These are phyloP conservation scores for Rubroboletus satanas DNA, from an alignment of 768 basidiomycete genomes.

Conservation along the genomic window DNA sequence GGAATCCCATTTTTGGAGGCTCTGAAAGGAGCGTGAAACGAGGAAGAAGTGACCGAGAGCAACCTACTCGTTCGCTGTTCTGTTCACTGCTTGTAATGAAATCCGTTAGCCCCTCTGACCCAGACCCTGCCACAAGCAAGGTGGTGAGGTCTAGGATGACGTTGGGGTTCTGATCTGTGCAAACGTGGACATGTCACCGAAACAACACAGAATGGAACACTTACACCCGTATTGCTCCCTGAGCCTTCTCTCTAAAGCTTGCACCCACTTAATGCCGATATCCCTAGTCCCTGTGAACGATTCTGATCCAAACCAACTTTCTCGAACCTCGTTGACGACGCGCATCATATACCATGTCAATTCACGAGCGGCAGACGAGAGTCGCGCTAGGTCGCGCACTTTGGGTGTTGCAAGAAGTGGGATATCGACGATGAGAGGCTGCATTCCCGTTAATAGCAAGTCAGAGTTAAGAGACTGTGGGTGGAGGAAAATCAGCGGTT, in stretches of 20 bases:
- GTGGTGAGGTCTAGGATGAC: constrained; percentile 68
- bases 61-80: constrained; percentile 73
- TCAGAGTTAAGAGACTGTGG: constrained; percentile 30
- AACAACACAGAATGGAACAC: constrained; percentile 24
- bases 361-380: constrained; percentile 67
- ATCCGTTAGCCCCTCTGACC: constrained; percentile 68
- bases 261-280: constrained; percentile 70
- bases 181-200: constrained; percentile 11
- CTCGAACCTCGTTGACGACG: constrained; percentile 67
- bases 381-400: constrained; percentile 64
- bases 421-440: constrained; percentile 48
- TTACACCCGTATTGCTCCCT: constrained; percentile 63
- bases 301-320: constrained; percentile 70
- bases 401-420: constrained; percentile 55
- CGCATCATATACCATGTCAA: constrained; percentile 69
- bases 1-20: constrained; percentile 79
- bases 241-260: constrained; percentile 59
- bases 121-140: constrained; percentile 65
- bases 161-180: constrained; percentile 54
- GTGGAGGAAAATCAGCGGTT: constrained; percentile 50
- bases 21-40: constrained; percentile 41
- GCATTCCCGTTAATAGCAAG: constrained; percentile 24
- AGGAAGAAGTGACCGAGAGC: constrained; percentile 5
- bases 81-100: constrained; percentile 75
- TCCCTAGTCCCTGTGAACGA: constrained; percentile 63